Evolutionary conservation across 1,284 basidiomycete genomes (phyloP).

Genomic region (Boletellus deceptivus): DNA sequence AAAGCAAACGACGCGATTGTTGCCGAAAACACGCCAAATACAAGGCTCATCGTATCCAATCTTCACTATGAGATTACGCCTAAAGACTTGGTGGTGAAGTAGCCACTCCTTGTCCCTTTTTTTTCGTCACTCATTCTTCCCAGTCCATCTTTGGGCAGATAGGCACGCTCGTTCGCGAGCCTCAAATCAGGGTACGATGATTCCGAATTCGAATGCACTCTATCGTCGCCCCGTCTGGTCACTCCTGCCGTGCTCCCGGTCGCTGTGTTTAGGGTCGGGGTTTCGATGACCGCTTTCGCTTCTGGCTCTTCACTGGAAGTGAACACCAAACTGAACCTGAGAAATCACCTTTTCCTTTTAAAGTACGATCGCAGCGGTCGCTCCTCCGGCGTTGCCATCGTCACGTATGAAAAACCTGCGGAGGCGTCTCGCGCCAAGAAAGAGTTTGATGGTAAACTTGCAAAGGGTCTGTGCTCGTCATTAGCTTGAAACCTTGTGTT

Average conservation of each 20-base stretch:
- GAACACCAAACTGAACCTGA: constrained; percentile 35
- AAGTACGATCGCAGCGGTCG: constrained; percentile 97
- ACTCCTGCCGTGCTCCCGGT: constrained; percentile 30
- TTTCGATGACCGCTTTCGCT: constrained; percentile 43
- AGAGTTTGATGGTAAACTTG: constrained; percentile 85
- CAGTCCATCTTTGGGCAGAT: constrained; percentile 91
- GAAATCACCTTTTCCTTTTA: constrained; percentile 37
- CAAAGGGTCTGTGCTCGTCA: constrained; percentile 65
- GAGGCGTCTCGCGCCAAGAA: constrained; percentile 86
- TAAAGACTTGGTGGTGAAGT: constrained; percentile 77
- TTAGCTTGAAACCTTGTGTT: background rate
- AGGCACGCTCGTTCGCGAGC: constrained; percentile 89
- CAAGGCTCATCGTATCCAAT: constrained; percentile 80
- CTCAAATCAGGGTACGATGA: constrained; percentile 91
- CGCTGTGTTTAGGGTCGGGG: constrained; percentile 25
- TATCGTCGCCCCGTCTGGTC: constrained; percentile 33
- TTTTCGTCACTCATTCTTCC: constrained; percentile 1
- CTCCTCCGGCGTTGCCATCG: constrained; percentile 80
- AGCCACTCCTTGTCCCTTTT: background rate
- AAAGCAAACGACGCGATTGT: constrained; percentile 25
- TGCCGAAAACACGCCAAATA: constrained; percentile 40
- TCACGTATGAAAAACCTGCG: constrained; percentile 76
- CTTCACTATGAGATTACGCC: constrained; percentile 92
- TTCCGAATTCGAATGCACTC: constrained; percentile 59
- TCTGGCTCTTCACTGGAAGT: constrained; percentile 34